A percentile compares a stretch with the other conserved stretches of the same genome.
These are phyloP conservation scores for Phytophthora sp. DNA, from an alignment of 352 stramenopile genomes.

Conservation along the genomic window DNA sequence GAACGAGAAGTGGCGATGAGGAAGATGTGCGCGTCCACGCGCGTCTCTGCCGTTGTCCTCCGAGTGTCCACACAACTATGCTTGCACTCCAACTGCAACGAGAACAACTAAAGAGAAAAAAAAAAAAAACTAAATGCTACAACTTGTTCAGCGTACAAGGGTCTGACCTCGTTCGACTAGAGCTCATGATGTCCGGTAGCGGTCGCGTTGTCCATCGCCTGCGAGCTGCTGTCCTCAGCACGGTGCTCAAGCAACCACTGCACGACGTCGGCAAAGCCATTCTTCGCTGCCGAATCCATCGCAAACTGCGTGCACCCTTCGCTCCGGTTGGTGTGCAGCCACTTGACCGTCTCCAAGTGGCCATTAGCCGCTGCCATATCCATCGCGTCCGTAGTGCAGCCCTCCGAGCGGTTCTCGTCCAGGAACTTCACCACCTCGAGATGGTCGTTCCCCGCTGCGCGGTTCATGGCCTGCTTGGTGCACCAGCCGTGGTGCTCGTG, in stretches of 20 bases:
- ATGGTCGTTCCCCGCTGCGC: constrained; percentile 18
- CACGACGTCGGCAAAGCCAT: constrained; percentile 26
- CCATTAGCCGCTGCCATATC: constrained; percentile 18
- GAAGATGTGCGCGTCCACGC: no score
- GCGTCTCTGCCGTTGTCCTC: no score
- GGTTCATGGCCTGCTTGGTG: constrained; percentile 22
- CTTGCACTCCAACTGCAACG: no score
- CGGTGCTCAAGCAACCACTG: constrained; percentile 33
- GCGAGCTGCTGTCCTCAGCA: constrained; percentile 14
- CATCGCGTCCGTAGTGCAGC: constrained; percentile 21
- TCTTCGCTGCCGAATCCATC: constrained; percentile 18
- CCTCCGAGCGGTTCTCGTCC: constrained; percentile 15
- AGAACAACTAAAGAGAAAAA: background rate
- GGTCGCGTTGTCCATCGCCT: constrained; percentile 43
- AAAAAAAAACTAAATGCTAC: no score
- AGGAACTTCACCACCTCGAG: constrained; percentile 27
- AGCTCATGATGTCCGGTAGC: constrained; percentile 16
- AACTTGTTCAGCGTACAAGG: no score
- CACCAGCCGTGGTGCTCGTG: constrained; percentile 20
- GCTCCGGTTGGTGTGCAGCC: constrained; percentile 15
- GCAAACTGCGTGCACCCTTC: constrained; percentile 25
- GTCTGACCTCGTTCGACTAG: no score
- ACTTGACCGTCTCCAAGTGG: constrained; percentile 23
- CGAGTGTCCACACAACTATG: no score
- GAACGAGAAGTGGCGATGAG: no score